These are phyloP conservation scores for Diplodia intermedia DNA, from an alignment of 2,329 filamentous ascomycete species.

Conservation along the genomic window DNA sequence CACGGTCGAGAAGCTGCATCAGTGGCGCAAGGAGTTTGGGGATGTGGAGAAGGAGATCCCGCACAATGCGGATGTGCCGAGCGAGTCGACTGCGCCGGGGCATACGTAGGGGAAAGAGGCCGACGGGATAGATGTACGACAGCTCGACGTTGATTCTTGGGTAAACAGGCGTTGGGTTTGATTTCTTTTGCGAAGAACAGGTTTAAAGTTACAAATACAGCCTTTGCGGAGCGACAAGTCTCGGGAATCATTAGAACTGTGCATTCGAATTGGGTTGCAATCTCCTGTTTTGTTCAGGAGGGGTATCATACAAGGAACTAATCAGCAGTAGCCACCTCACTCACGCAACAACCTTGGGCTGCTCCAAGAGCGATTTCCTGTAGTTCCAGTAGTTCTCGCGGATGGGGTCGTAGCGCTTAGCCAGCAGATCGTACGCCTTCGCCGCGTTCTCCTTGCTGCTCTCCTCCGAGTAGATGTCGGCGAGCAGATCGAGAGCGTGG, in stretches of 20 bases:
- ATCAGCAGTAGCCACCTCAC: background rate
- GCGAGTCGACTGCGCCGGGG: conserved; percentile 27
- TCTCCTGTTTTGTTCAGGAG: background rate
- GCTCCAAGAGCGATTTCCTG: conserved; percentile 59
- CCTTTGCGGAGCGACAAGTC: background rate
- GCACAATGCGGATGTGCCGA: conserved; percentile 21
- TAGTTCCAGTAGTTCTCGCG: conserved; percentile 93
- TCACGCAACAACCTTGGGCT: conserved; percentile 26
- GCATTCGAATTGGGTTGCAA: background rate
- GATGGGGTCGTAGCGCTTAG: conserved; percentile 88
- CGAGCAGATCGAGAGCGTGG: conserved; percentile 73
- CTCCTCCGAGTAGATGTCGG: conserved; percentile 67
- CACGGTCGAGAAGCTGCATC: conserved; percentile 73
- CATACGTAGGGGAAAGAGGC: background rate
- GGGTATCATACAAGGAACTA: conserved; percentile 28
- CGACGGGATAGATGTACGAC: background rate
- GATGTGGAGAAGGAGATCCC: conserved; percentile 30
- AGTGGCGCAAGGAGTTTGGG: conserved; percentile 75
- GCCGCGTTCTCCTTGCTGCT: conserved; percentile 68
- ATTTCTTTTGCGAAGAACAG: background rate
- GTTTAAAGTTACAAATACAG: conserved; percentile 1
- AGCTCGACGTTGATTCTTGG: background rate
- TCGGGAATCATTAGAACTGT: background rate
- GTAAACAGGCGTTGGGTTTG: background rate
- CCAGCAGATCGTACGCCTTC: conserved; percentile 74